A percentile compares a stretch with the other conserved stretches of the same genome.
phyloP scores from a whole-genome alignment of 108 stramenopile genomes.

The Cylindrotheca closterium region DNA sequence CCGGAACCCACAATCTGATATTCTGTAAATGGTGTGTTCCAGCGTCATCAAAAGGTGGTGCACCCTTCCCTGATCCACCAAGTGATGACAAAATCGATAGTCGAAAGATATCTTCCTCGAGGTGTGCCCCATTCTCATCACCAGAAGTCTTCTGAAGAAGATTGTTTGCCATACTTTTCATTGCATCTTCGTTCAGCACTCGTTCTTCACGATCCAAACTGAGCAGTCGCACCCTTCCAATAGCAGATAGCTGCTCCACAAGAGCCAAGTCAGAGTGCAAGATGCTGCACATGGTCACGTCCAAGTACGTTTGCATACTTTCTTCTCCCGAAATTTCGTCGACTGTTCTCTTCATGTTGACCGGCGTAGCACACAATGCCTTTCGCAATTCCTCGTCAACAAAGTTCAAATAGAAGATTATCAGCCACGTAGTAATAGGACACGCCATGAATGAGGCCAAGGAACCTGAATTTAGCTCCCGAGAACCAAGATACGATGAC shows the following conservation, averaged over 20 bases:
- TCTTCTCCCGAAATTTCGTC: conserved; percentile 22
- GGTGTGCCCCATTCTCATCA: conserved; percentile 26
- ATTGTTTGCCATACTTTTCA: conserved; percentile 20
- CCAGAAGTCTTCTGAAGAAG: conserved; percentile 16
- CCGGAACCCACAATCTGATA: conserved; percentile 9
- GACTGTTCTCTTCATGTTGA: conserved; percentile 24
- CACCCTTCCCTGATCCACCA: conserved; percentile 18
- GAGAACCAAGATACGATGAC: neutral
- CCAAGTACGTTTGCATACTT: conserved; percentile 23
- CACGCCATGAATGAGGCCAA: neutral
- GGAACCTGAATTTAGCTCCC: neutral
- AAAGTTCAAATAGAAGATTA: conserved; percentile 14
- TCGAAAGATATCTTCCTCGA: conserved; percentile 53
- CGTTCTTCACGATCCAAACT: conserved; percentile 30
- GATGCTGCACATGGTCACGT: conserved; percentile 27
- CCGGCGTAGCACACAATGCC: conserved; percentile 17
- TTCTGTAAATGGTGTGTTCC: neutral
- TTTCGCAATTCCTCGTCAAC: conserved; percentile 24
- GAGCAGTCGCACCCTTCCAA: neutral
- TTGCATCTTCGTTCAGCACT: conserved; percentile 13
- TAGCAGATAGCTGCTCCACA: conserved; percentile 4
- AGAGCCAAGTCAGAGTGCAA: conserved; percentile 20
- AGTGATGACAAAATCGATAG: conserved; percentile 34
- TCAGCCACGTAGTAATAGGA: neutral
- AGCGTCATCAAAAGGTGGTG: neutral